A percentile compares a stretch with the other conserved stretches of the same genome.
These are phyloP conservation scores for Boletellus ananiceps DNA, from an alignment of 768 basidiomycete genomes.

Conservation along the genomic window DNA sequence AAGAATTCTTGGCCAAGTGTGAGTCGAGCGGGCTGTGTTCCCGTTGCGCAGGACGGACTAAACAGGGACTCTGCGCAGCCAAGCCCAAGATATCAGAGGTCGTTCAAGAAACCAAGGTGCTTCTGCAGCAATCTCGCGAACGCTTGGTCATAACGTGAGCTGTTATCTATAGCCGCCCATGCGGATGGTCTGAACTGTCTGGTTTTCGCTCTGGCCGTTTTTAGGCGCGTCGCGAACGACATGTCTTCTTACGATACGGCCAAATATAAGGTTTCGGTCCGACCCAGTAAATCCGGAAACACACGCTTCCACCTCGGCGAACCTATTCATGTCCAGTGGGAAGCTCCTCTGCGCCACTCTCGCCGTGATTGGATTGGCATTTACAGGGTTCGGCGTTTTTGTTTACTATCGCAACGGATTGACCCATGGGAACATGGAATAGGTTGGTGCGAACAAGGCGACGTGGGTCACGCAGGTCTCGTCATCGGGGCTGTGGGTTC, in stretches of 20 bases:
- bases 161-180: not conserved
- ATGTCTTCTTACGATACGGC: slow-evolving; percentile 73
- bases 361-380: slow-evolving; percentile 96
- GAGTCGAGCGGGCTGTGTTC: slow-evolving; percentile 25
- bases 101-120: slow-evolving; percentile 86
- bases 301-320: slow-evolving; percentile 86
- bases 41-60: not conserved
- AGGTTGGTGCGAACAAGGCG: slow-evolving; percentile 88
- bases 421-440: slow-evolving; percentile 6
- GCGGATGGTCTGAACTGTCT: not conserved
- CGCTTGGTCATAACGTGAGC: slow-evolving; percentile 87
- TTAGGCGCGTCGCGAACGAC: slow-evolving; percentile 76
- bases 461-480: slow-evolving; percentile 78
- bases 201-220: not conserved
- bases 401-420: not conserved
- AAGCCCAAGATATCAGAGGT: slow-evolving; percentile 84
- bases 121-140: slow-evolving; percentile 89
- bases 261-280: slow-evolving; percentile 68
- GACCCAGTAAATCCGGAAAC: slow-evolving; percentile 47
- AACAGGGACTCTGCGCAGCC: slow-evolving; percentile 43
- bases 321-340: slow-evolving; percentile 82
- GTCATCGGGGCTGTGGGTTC: slow-evolving; percentile 88
- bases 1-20: slow-evolving; percentile 93
- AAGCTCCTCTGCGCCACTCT: slow-evolving; percentile 81
- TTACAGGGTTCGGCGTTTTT: slow-evolving; percentile 53